A percentile compares a stretch with the other conserved stretches of the same genome.
Evolutionary conservation across 305 asterid genomes (phyloP).

Genomic region (Solanum aculeatissimum): DNA sequence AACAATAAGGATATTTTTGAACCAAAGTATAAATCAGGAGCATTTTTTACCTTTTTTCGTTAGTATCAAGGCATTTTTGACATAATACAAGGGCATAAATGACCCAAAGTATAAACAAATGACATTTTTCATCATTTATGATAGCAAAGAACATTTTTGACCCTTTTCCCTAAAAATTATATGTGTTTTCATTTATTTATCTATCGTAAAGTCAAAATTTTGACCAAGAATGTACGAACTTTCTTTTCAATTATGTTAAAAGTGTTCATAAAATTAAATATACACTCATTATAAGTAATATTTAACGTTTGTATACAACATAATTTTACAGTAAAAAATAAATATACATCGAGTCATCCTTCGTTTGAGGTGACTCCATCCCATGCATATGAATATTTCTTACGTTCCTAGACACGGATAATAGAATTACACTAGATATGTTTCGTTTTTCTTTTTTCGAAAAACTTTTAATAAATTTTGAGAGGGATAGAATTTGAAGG

Average conservation of each 20-base stretch:
- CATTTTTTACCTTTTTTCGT: no score
- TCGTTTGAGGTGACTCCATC: rapidly evolving
- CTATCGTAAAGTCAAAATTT: no score
- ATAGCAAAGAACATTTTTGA: no score
- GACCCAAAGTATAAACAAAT: no score
- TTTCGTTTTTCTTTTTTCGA: neutral
- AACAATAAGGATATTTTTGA: no score
- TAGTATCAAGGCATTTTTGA: no score
- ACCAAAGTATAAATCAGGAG: no score
- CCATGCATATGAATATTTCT: neutral
- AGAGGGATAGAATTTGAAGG: slow-evolving; percentile 9
- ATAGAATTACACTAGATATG: neutral
- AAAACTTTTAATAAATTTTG: neutral
- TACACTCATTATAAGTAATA: neutral
- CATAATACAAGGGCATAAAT: no score
- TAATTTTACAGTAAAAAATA: neutral
- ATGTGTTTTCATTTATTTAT: no score
- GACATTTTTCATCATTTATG: no score
- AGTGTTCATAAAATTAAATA: neutral
- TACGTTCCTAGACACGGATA: rapidly evolving
- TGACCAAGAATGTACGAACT: no score
- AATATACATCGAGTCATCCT: neutral
- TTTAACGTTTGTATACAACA: neutral
- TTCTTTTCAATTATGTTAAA: neutral
- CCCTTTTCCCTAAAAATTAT: no score